Evolutionary conservation across 768 basidiomycete genomes (phyloP).

Genomic region (Pulveroboletus ravenelii): DNA sequence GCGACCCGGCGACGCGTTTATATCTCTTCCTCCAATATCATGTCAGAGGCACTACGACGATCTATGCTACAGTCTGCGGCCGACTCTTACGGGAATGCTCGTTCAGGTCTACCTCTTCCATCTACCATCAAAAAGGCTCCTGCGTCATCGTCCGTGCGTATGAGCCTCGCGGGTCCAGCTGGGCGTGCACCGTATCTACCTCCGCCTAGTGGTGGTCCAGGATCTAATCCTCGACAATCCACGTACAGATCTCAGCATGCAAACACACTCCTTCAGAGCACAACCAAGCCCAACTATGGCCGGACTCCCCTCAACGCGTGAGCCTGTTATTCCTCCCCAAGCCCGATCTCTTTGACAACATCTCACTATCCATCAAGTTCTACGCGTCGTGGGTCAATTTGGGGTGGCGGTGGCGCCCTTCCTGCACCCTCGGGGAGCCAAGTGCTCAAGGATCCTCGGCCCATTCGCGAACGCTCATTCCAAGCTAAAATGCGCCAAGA

Average conservation of each 20-base stretch:
- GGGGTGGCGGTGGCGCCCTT: slow-evolving; percentile 47
- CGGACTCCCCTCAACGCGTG: slow-evolving; percentile 74
- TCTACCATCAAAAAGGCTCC: slow-evolving; percentile 69
- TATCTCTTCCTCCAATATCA: slow-evolving; percentile 6
- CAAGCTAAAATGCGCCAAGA: slow-evolving; percentile 74
- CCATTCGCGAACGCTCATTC: slow-evolving; percentile 70
- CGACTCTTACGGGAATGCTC: slow-evolving; percentile 45
- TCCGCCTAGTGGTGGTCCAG: slow-evolving; percentile 28
- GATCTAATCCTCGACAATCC: slow-evolving; percentile 62
- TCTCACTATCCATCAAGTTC: slow-evolving; percentile 39
- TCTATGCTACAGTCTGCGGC: slow-evolving; percentile 53
- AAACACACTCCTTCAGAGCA: slow-evolving; percentile 68
- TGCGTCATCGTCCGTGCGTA: slow-evolving; percentile 42
- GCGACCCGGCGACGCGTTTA: background rate
- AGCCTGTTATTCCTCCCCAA: slow-evolving; percentile 6
- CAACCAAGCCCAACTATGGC: slow-evolving; percentile 60
- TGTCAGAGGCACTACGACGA: slow-evolving; percentile 50
- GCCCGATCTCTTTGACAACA: slow-evolving; percentile 3
- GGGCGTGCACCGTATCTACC: slow-evolving; percentile 50
- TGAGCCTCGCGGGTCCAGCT: slow-evolving; percentile 78
- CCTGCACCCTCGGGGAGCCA: slow-evolving; percentile 51
- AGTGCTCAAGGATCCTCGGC: slow-evolving; percentile 66
- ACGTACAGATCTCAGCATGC: slow-evolving; percentile 63
- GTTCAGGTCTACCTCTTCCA: slow-evolving; percentile 71
- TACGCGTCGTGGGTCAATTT: slow-evolving; percentile 71